Base-by-base conservation (phyloP, 73 alveolate species). In the Effrenium voratum region DNA sequence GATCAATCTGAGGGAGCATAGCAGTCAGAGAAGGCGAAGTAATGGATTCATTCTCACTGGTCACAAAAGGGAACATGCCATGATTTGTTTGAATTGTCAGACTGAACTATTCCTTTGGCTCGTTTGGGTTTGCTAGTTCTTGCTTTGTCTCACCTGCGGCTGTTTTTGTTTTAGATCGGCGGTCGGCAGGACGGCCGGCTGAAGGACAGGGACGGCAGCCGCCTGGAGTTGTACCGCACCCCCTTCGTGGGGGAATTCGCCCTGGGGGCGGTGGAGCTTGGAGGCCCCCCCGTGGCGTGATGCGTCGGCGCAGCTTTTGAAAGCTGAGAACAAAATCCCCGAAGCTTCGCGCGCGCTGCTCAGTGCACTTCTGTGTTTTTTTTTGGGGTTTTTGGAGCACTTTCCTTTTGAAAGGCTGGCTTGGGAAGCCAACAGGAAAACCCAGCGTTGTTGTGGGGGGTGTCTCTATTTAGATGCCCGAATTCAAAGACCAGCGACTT, bases 241-340 rank as follows among this genome's bases (percentile, higher is more conserved):
- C 32, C 97, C 77, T 90, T 90, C 43, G 97, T 90, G 77, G 97
- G 97, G 24, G 97, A 90, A 43, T 90, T 90, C 30, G 97, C 73
- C 24, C 43, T 90, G 41, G 97, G 97, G 6, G 97, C 97, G 22
- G 30, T 10, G 76, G 88, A 90, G 52, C 46, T 70, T 34, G 75
- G 55, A 90, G 97, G 97, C 88, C 63, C 2, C 49, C 52, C 41
- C 2, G 32, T 68, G 73, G n/a, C n/a, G n/a, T n/a, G n/a, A n/a
- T n/a, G n/a, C n/a, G n/a, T n/a, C n/a, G n/a, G n/a, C n/a, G n/a
- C n/a, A n/a, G n/a, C n/a, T n/a, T n/a, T n/a, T n/a, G n/a, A n/a
- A n/a, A n/a, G n/a, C n/a, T n/a, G n/a, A n/a, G n/a, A n/a, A n/a
- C n/a, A n/a, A n/a, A n/a, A n/a, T n/a, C n/a, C n/a, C n/a, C n/a